Percentiles rank a stretch among this genome's conserved stretches.
Conservation (phyloP, 345 rosid species). For the Psidium guajava region DNA sequence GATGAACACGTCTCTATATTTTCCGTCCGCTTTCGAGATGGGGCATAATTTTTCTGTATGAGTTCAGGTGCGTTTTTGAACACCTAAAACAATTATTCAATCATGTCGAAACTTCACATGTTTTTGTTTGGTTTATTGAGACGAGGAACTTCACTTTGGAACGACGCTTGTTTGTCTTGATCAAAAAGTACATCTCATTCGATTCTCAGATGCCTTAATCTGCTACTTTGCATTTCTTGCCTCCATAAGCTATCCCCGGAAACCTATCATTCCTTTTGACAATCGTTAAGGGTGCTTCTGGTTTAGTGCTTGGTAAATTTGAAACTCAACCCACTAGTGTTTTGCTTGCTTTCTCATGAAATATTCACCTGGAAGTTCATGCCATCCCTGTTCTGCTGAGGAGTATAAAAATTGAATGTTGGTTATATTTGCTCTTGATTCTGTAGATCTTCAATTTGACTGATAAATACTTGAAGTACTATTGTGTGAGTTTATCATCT, state of each 20-base stretch:
- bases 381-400: neutral
- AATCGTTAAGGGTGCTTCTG: neutral
- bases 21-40: neutral
- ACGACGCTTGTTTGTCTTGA: neutral
- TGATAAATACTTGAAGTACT: neutral
- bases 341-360: neutral
- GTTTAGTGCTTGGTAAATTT: neutral
- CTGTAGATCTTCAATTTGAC: neutral
- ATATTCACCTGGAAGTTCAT: neutral
- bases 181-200: neutral
- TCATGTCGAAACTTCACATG: neutral
- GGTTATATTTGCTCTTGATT: neutral
- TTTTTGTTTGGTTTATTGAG: neutral
- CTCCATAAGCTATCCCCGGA: neutral
- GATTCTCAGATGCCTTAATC: neutral
- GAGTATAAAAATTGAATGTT: neutral
- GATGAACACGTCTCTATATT: neutral
- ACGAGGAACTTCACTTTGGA: neutral
- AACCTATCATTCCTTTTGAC: neutral
- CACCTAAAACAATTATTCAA: neutral
- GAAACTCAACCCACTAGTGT: neutral
- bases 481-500: neutral
- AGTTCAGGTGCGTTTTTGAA: neutral
- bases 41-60: neutral
- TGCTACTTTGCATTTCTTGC: neutral